Conservation (phyloP, 345 rosid species). For the Crucihimalaya himalaica region DNA sequence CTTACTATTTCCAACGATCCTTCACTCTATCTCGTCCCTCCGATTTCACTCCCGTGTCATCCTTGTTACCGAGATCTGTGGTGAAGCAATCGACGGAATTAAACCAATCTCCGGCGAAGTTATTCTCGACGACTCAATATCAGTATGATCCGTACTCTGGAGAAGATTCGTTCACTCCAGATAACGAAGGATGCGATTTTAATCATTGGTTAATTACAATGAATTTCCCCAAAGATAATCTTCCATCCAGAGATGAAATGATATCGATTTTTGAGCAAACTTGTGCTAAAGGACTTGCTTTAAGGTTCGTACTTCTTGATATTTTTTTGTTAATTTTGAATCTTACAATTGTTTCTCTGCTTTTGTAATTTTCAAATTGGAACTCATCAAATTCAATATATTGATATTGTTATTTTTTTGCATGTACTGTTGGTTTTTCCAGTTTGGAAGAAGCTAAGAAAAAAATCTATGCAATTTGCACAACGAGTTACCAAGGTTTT, state of each 20-base stretch:
- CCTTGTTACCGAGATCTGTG: background rate
- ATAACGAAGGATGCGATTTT: constrained; percentile 84
- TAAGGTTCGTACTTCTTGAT: constrained; percentile 46
- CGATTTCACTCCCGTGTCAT: background rate
- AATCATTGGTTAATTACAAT: constrained; percentile 90
- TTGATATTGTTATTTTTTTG: background rate
- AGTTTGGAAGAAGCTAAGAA: constrained; percentile 88
- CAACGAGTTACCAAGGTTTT: constrained; percentile 88
- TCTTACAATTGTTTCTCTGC: no score
- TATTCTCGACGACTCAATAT: constrained; percentile 40
- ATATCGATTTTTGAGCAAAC: constrained; percentile 68
- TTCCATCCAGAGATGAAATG: constrained; percentile 68
- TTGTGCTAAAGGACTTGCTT: constrained; percentile 78
- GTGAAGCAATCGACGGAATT: constrained; percentile 27
- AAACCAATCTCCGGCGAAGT: constrained; percentile 10
- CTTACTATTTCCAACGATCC: constrained; percentile 39
- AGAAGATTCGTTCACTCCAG: constrained; percentile 69
- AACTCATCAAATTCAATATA: background rate
- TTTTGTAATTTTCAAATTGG: background rate
- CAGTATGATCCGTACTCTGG: constrained; percentile 53
- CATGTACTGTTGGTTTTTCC: background rate
- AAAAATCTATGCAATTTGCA: constrained; percentile 87
- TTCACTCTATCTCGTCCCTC: constrained; percentile 19
- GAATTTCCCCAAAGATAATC: constrained; percentile 63
- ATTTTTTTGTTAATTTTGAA: background rate